Evolutionary conservation across 208 protist species (phyloP), one percentile per base, ranked within the genome.

Genomic region (Crithidia acanthocephali): DNA sequence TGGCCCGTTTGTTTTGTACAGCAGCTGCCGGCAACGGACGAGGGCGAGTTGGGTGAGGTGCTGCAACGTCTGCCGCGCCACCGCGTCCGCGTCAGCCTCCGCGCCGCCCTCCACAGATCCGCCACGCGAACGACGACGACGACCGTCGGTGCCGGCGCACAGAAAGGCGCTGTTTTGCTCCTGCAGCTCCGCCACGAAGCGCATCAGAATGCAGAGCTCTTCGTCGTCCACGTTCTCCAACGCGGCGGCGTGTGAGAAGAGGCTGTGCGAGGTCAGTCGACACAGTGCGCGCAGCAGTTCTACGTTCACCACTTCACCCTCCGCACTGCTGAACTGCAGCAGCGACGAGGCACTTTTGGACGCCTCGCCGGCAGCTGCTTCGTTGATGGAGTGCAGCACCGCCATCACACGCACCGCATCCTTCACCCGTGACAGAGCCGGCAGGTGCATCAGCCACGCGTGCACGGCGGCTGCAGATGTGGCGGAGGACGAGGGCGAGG

Each of bases 181-280:
- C 35, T 73, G 73, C 27, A 95, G 45, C 42, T 76, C 68, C 4
- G 83, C 78, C 28, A 65, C 82, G 51, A 93, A 93, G 23, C 72
- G 76, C 76, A 94, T 58, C 22, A 90, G 25, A 3, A 79, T 65
- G 52, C 85, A 88, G 23, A 95, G 62, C 33, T 92, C 81, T 5
- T 25, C 52, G 47, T 86, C 91, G 30, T 82, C 82, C 4, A 95
- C 81, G 72, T 95, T 87, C 32, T 74, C 67, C 30, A 95, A 55
- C 8, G 84, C 76, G 22, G 86, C 78, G 8, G 45, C 55, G 28
- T 61, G 57, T 2, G 65, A 72, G 63, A 93, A 91, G 20, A 90
- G 64, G 5, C 62, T 42, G 2, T 73, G 27, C n/a, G 56, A 50
- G 27, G 83, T 85, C 27, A 95, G 48, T 4, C 60, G 47, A 20